Conservation (phyloP, 2,329 filamentous ascomycete species). For the Peltaster fructicola region DNA sequence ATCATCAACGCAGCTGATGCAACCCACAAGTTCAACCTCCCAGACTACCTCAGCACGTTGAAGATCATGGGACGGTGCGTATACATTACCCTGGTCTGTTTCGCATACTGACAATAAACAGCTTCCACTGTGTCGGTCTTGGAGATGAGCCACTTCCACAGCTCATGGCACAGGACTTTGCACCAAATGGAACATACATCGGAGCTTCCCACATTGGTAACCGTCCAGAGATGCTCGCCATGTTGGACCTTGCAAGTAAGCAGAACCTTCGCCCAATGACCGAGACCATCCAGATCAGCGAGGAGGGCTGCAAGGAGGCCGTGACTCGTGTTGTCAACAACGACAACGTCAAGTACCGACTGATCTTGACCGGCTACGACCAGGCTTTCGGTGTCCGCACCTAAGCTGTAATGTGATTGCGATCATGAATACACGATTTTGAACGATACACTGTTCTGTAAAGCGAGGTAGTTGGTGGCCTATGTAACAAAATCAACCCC, state of each 20-base stretch:
- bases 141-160: slow-evolving; percentile 50
- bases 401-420: too few species aligned
- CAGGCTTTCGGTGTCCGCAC: slow-evolving; percentile 42
- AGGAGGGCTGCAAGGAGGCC: slow-evolving; percentile 50
- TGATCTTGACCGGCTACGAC: slow-evolving; percentile 51
- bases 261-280: slow-evolving; percentile 38
- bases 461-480: too few species aligned
- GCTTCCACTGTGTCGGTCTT: slow-evolving; percentile 62
- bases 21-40: slow-evolving; percentile 49
- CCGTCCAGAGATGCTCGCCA: slow-evolving; percentile 31
- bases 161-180: slow-evolving; percentile 49
- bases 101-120: too few species aligned
- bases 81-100: too few species aligned
- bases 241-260: slow-evolving; percentile 33
- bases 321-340: slow-evolving; percentile 48
- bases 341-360: slow-evolving; percentile 55
- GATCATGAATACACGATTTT: too few species aligned
- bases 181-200: slow-evolving; percentile 47
- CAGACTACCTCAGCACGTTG: slow-evolving; percentile 57
- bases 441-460: too few species aligned
- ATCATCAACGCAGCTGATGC: slow-evolving; percentile 60
- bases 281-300: slow-evolving; percentile 53
- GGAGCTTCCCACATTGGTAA: slow-evolving; percentile 32
- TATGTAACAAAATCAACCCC: too few species aligned
- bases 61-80: slow-evolving; percentile 68